These are phyloP conservation scores for Vanderwaltozyma polyspora DNA, from an alignment of 805 yeast genomes.

Conservation along the genomic window DNA sequence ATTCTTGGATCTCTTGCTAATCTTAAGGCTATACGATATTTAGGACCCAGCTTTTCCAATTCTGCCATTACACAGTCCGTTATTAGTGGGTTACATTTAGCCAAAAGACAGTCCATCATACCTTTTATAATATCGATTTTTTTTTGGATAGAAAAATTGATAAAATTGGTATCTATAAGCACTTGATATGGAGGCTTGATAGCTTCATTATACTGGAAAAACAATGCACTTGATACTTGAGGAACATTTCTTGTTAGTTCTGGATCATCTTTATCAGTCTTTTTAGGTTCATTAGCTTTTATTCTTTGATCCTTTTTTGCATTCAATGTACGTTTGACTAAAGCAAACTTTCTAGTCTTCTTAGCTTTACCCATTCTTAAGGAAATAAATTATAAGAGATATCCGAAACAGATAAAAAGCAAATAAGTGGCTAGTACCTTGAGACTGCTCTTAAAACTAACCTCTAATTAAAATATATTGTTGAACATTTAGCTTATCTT, in stretches of 20 bases:
- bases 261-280: constrained; percentile 47
- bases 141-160: constrained; percentile 92
- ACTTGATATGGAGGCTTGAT: constrained; percentile 98
- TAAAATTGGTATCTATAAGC: constrained; percentile 89
- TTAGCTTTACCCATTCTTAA: constrained; percentile 82
- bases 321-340: constrained; percentile 70
- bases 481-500: background rate
- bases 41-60: constrained; percentile 90
- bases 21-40: constrained; percentile 82
- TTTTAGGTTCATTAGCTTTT: constrained; percentile 32
- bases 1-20: constrained; percentile 92
- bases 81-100: constrained; percentile 88
- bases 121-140: constrained; percentile 92
- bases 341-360: constrained; percentile 94
- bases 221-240: constrained; percentile 89
- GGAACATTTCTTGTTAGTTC: constrained; percentile 71
- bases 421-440: background rate
- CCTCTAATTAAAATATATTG: background rate
- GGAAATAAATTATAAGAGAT: background rate
- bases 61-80: constrained; percentile 99
- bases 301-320: constrained; percentile 55
- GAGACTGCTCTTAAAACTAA: background rate
- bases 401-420: background rate
- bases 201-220: constrained; percentile 88
- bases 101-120: constrained; percentile 90